Evolutionary conservation across 257 asterid genomes (phyloP).

Genomic region (Gardenia jasminoides): DNA sequence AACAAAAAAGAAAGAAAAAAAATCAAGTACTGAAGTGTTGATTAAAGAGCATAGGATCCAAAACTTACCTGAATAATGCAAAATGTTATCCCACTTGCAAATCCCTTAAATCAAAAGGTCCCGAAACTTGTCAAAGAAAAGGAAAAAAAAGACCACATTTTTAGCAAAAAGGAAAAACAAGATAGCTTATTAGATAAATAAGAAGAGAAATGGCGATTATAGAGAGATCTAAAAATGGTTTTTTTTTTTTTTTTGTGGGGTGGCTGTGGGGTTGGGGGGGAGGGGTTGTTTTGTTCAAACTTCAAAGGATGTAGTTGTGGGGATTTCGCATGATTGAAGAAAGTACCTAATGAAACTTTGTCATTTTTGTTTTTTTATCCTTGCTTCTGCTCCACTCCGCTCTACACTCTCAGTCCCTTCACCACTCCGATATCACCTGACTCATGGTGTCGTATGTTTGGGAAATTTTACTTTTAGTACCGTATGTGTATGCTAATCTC

Average conservation of each 20-base stretch:
- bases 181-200: neutral
- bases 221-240: slow-evolving; percentile 12
- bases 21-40: neutral
- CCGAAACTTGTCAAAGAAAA: neutral
- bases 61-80: slow-evolving; percentile 19
- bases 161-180: neutral
- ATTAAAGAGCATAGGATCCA: slow-evolving; percentile 11
- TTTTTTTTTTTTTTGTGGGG: too few species aligned
- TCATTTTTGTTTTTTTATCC: neutral
- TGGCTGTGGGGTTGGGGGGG: too few species aligned
- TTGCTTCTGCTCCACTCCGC: slow-evolving; percentile 3
- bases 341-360: neutral
- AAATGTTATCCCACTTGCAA: neutral
- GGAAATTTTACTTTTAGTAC: neutral
- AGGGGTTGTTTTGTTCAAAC: neutral
- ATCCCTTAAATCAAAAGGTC: slow-evolving; percentile 3
- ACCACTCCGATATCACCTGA: neutral
- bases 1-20: neutral
- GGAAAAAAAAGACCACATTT: neutral
- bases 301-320: too few species aligned
- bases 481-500: neutral
- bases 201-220: neutral
- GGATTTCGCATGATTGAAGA: neutral
- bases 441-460: neutral
- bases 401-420: slow-evolving; percentile 3